These are phyloP conservation scores for Claviceps pazoutovae DNA, from an alignment of 2,329 filamentous ascomycete genomes.

Conservation along the genomic window DNA sequence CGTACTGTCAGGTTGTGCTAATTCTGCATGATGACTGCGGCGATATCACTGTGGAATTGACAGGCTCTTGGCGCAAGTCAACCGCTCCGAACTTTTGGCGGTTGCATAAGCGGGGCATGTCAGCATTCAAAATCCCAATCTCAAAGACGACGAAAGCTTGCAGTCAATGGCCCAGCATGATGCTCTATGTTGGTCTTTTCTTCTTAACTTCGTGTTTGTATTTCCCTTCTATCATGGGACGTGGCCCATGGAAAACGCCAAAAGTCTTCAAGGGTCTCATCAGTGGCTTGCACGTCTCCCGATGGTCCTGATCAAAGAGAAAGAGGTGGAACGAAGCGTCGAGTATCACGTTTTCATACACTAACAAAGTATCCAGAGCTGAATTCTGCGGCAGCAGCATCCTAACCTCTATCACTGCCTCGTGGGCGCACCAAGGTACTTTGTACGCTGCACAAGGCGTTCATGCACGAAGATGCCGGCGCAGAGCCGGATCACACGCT, in stretches of 20 bases:
- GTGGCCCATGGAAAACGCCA: not conserved
- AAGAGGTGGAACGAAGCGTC: not conserved
- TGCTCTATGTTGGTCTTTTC: not conserved
- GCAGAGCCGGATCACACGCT: not conserved
- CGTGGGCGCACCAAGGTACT: not conserved
- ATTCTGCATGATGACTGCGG: not conserved
- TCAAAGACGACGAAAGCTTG: not conserved
- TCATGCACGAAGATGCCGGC: not conserved
- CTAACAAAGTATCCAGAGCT: not conserved
- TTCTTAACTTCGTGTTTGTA: not conserved
- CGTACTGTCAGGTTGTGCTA: not conserved
- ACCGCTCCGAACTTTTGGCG: not conserved
- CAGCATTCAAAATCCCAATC: not conserved
- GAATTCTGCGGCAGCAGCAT: not conserved
- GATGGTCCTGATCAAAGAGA: constrained; percentile 1
- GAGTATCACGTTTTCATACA: not conserved
- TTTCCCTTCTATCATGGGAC: not conserved
- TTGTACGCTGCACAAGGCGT: not conserved
- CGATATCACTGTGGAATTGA: not conserved
- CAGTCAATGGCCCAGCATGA: not conserved
- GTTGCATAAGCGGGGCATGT: not conserved
- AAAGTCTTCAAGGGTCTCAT: constrained; percentile 1
- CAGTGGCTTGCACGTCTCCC: constrained; percentile 1
- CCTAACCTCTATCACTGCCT: not conserved
- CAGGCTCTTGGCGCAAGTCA: not conserved